Percentiles rank a stretch among this genome's conserved stretches.
phyloP scores from a whole-genome alignment of 306 rosid species.

The Fragaria vesca region DNA sequence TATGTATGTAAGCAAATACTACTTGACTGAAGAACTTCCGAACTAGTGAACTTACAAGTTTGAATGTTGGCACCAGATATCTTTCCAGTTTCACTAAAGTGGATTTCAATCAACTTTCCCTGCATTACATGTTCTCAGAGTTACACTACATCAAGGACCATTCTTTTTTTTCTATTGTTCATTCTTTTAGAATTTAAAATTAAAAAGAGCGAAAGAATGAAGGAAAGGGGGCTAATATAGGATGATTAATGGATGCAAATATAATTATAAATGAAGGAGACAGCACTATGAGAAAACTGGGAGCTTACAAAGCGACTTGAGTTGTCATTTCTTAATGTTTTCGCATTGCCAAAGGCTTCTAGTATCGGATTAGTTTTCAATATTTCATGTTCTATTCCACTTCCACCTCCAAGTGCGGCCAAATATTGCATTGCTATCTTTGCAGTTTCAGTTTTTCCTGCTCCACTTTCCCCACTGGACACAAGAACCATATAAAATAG shows the following conservation, averaged over 20 bases:
- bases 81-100: conserved; percentile 95
- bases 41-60: conserved; percentile 69
- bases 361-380: conserved; percentile 95
- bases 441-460: conserved; percentile 98
- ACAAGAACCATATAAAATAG: conserved; percentile 3
- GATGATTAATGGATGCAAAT: neutral
- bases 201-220: neutral
- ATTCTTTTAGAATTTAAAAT: neutral
- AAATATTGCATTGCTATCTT: conserved; percentile 98
- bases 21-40: conserved; percentile 25
- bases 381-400: conserved; percentile 95
- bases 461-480: conserved; percentile 97
- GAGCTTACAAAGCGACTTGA: conserved; percentile 98
- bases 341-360: conserved; percentile 98
- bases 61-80: conserved; percentile 97
- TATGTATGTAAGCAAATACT: neutral
- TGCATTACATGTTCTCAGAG: conserved; percentile 39
- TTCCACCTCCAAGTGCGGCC: conserved; percentile 98
- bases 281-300: conserved; percentile 23
- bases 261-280: conserved; percentile 6
- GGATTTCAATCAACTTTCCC: conserved; percentile 98
- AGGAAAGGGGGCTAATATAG: neutral
- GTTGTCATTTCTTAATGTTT: conserved; percentile 97
- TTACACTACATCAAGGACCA: conserved; percentile 14
- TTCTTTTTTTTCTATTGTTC: neutral